phyloP scores from a whole-genome alignment of 805 yeast species.

The Teunomyces tritomae region DNA sequence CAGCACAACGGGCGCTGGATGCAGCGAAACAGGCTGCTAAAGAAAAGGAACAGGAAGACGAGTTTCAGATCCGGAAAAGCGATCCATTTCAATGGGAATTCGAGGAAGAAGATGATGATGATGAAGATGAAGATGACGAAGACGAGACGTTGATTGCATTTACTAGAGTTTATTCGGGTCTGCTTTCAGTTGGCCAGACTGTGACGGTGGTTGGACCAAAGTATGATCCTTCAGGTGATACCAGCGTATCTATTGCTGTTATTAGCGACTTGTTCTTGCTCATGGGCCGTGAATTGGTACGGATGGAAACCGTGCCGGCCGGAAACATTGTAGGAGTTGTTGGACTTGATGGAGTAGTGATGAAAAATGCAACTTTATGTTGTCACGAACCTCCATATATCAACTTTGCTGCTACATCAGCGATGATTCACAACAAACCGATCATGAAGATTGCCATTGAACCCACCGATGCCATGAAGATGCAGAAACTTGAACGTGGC shows the following conservation, averaged over 20 bases:
- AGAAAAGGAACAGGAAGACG: conserved; percentile 21
- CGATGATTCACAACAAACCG: conserved; percentile 66
- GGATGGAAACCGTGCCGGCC: conserved; percentile 80
- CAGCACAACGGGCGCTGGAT: conserved; percentile 68
- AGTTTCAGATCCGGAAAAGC: conserved; percentile 22
- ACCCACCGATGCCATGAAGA: conserved; percentile 81
- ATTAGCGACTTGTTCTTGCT: conserved; percentile 72
- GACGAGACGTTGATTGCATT: conserved; percentile 81
- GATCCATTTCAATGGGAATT: conserved; percentile 45
- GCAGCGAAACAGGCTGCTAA: conserved; percentile 24
- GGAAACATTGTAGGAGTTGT: conserved; percentile 95
- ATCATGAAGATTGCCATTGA: conserved; percentile 95
- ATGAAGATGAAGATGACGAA: conserved; percentile 43
- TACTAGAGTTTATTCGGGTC: conserved; percentile 86
- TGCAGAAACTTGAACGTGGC: conserved; percentile 75
- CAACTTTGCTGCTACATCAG: conserved; percentile 50
- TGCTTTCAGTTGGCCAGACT: conserved; percentile 69
- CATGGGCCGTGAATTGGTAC: conserved; percentile 89
- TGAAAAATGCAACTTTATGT: conserved; percentile 83
- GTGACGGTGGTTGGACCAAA: conserved; percentile 82
- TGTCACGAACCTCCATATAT: conserved; percentile 70
- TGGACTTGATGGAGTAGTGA: conserved; percentile 76
- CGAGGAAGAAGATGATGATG: conserved; percentile 45
- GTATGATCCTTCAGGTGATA: conserved; percentile 63
- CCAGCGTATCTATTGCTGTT: conserved; percentile 30